Conservation (phyloP, 2,329 filamentous ascomycete genomes). For the Apiospora sp. region DNA sequence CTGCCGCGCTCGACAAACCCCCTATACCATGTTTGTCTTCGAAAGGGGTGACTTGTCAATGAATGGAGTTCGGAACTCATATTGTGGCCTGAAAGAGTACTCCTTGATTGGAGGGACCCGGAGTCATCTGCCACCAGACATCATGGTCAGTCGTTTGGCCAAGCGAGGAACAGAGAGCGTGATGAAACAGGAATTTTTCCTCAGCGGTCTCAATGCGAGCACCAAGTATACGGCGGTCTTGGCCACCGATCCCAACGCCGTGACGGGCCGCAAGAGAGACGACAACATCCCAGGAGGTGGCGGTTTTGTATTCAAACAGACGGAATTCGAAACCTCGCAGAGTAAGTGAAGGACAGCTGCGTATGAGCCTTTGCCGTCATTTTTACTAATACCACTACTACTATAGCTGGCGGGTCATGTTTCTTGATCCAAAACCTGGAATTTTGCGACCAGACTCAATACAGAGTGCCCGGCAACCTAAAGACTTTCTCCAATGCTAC, state of each 20-base stretch:
- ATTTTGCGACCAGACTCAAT: slow-evolving; percentile 89
- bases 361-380: neutral
- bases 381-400: slow-evolving; percentile 21
- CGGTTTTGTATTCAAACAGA: slow-evolving; percentile 75
- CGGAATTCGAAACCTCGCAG: slow-evolving; percentile 79
- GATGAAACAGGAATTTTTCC: slow-evolving; percentile 88
- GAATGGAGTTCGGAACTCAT: slow-evolving; percentile 78
- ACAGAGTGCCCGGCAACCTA: slow-evolving; percentile 86
- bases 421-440: slow-evolving; percentile 85
- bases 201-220: slow-evolving; percentile 76
- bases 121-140: slow-evolving; percentile 43
- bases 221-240: slow-evolving; percentile 78
- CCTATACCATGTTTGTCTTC: slow-evolving; percentile 82
- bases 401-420: slow-evolving; percentile 56
- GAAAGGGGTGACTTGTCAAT: slow-evolving; percentile 66
- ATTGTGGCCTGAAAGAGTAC: slow-evolving; percentile 77
- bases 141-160: slow-evolving; percentile 71
- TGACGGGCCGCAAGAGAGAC: slow-evolving; percentile 53
- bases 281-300: slow-evolving; percentile 72
- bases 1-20: slow-evolving; percentile 43
- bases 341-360: slow-evolving; percentile 59
- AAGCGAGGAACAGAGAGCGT: slow-evolving; percentile 69
- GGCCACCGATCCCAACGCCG: slow-evolving; percentile 58
- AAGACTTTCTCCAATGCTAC: slow-evolving; percentile 65
- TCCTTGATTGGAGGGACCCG: slow-evolving; percentile 66